A percentile compares a stretch with the other conserved stretches of the same genome.
Evolutionary conservation across 345 rosid species (phyloP).

Genomic region (Ceriops zippeliana): DNA sequence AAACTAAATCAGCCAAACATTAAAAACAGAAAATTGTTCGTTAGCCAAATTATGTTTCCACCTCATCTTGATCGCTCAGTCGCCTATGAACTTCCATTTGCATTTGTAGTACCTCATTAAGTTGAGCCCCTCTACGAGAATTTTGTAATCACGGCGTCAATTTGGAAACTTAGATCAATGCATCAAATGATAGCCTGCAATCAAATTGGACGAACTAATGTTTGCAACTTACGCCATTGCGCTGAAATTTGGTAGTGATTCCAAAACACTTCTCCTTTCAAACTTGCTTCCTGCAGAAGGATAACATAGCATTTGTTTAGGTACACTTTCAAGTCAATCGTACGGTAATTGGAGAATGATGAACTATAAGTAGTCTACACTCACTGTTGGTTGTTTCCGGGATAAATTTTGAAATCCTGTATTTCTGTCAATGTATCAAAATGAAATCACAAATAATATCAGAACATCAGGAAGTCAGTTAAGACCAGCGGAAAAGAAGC

Average conservation of each 20-base stretch:
- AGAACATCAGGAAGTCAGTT: not conserved
- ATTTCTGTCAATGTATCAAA: conserved; percentile 39
- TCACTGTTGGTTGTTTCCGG: conserved; percentile 49
- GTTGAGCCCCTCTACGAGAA: conserved; percentile 46
- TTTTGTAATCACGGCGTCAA: not conserved
- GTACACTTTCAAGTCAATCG: not conserved
- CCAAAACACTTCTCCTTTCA: conserved; percentile 49
- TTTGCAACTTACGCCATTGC: conserved; percentile 38
- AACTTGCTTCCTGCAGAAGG: conserved; percentile 41
- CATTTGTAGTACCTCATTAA: conserved; percentile 47
- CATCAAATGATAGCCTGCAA: no score
- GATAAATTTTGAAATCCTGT: conserved; percentile 55
- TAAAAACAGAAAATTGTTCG: no score
- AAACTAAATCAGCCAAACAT: not conserved
- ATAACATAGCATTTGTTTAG: not conserved
- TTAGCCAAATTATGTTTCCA: conserved; percentile 8
- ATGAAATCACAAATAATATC: not conserved
- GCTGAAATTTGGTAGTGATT: conserved; percentile 55
- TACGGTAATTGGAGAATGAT: not conserved
- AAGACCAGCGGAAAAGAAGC: no score
- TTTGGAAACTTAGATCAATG: not conserved
- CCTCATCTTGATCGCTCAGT: conserved; percentile 43
- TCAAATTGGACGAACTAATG: no score
- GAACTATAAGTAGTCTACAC: conserved; percentile 11
- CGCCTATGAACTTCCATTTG: conserved; percentile 42